A percentile compares a stretch with the other conserved stretches of the same genome.
Evolutionary conservation across 1,284 basidiomycete species (phyloP).

Genomic region (Ustilago crameri): DNA sequence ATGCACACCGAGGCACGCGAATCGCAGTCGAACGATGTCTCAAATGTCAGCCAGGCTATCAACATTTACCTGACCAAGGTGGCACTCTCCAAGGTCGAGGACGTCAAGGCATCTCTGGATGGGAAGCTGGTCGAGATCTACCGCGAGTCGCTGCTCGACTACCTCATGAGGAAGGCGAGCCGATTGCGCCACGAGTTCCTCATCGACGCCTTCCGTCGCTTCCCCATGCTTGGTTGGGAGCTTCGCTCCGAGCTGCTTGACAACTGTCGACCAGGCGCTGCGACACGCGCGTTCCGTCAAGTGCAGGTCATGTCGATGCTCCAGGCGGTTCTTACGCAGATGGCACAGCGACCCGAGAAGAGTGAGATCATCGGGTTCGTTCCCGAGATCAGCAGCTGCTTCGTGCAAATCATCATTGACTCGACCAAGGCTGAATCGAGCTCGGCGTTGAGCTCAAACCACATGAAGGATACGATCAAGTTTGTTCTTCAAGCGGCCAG

Average conservation of each 20-base stretch:
- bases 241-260: slow-evolving; percentile 75
- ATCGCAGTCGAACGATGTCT: slow-evolving; percentile 75
- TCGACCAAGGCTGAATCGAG: slow-evolving; percentile 71
- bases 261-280: slow-evolving; percentile 63
- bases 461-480: slow-evolving; percentile 84
- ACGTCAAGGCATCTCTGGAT: slow-evolving; percentile 19
- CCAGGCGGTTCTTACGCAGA: slow-evolving; percentile 75
- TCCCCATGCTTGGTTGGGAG: slow-evolving; percentile 77
- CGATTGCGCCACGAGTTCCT: slow-evolving; percentile 81
- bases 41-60: slow-evolving; percentile 75
- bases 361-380: slow-evolving; percentile 73
- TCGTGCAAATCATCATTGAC: slow-evolving; percentile 74
- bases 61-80: slow-evolving; percentile 77
- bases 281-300: slow-evolving; percentile 55
- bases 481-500: slow-evolving; percentile 77
- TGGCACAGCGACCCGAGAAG: slow-evolving; percentile 69
- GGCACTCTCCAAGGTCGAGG: slow-evolving; percentile 24
- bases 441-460: slow-evolving; percentile 73
- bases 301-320: slow-evolving; percentile 80
- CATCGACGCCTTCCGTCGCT: slow-evolving; percentile 79
- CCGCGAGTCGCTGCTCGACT: slow-evolving; percentile 79
- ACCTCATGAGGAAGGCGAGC: slow-evolving; percentile 82
- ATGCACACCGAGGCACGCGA: slow-evolving; percentile 82
- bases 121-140: slow-evolving; percentile 74
- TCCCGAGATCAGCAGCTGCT: slow-evolving; percentile 71